phyloP scores from a whole-genome alignment of 352 stramenopile genomes.

The Pythium apleroticum region DNA sequence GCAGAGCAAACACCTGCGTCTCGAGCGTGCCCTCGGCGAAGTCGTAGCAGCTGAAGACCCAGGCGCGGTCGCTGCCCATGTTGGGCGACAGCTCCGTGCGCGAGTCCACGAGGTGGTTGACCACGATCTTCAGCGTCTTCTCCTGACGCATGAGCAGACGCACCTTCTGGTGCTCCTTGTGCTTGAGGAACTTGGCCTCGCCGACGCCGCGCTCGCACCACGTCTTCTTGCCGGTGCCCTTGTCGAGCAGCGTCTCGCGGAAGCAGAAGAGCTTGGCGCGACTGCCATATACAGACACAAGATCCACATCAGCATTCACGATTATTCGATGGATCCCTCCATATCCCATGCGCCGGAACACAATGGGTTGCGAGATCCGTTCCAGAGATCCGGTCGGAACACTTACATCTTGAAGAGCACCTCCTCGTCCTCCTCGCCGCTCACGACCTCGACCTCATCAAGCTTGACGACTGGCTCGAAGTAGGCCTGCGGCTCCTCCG shows the following conservation, averaged over 20 bases:
- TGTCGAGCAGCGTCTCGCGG: slow-evolving; percentile 97
- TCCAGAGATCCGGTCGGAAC: not conserved
- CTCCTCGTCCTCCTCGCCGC: slow-evolving; percentile 97
- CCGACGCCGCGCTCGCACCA: slow-evolving; percentile 97
- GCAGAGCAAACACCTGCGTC: slow-evolving; percentile 88
- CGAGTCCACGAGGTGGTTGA: slow-evolving; percentile 97
- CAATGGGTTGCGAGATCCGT: not conserved
- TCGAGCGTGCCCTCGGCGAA: slow-evolving; percentile 95
- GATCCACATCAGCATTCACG: not conserved
- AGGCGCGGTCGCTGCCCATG: slow-evolving; percentile 95
- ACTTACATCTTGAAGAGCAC: slow-evolving; percentile 91
- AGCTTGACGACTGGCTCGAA: slow-evolving; percentile 89
- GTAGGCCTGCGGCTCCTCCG: slow-evolving; percentile 85
- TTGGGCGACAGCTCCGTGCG: slow-evolving; percentile 96
- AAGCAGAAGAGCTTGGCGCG: slow-evolving; percentile 97
- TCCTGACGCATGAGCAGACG: slow-evolving; percentile 98
- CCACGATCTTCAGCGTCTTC: slow-evolving; percentile 99
- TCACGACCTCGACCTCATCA: slow-evolving; percentile 96
- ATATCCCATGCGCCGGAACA: not conserved
- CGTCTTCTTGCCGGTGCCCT: slow-evolving; percentile 96
- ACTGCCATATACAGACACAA: slow-evolving; percentile 34
- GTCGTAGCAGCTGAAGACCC: slow-evolving; percentile 99
- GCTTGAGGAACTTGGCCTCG: slow-evolving; percentile 96
- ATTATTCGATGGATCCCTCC: too few relatives aligned
- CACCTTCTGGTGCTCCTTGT: slow-evolving; percentile 94